Base-by-base conservation (phyloP, 148 eudicot species). In the Cornus suecica region DNA sequence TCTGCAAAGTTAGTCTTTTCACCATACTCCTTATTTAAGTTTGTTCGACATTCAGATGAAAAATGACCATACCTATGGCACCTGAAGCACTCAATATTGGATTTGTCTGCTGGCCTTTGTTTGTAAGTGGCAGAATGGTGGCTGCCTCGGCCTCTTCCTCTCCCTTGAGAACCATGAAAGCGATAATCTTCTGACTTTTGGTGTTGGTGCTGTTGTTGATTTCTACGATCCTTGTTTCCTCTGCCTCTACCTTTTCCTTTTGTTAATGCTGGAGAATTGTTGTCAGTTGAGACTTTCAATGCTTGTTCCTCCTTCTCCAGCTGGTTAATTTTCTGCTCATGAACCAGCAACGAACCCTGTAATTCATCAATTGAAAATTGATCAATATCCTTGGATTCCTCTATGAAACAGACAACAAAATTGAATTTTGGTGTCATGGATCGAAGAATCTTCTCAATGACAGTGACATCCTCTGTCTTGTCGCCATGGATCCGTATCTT, bases 41-140 rank as follows among this genome's bases (percentile, higher is more conserved):
- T n/a, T 77, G 5, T 81, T 16, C 37, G 78, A 75, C 80, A 83
- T 9, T 75, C 74, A 62, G 64, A 83, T 23, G 65, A 67, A 76
- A 69, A 79, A 75, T 76, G 77, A 10, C 77, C 82, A 58, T 66
- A 63, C 34, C 62, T 74, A 22, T 77, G 84, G 58, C n/a, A n/a
- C n/a, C n/a, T n/a, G n/a, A n/a, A n/a, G n/a, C n/a, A n/a, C n/a
- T n/a, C n/a, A n/a, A n/a, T n/a, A n/a, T n/a, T n/a, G n/a, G n/a
- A n/a, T n/a, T n/a, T n/a, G n/a, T n/a, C n/a, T n/a, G n/a, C n/a
- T n/a, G n/a, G n/a, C n/a, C n/a, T n/a, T n/a, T n/a, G n/a, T n/a
- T n/a, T n/a, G n/a, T n/a, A n/a, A n/a, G n/a, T n/a, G n/a, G n/a
- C n/a, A n/a, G n/a, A n/a, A n/a, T n/a, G n/a, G n/a, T n/a, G n/a